Base-by-base conservation (phyloP, 106 monocot species). In the Dendrobium chrysotoxum region DNA sequence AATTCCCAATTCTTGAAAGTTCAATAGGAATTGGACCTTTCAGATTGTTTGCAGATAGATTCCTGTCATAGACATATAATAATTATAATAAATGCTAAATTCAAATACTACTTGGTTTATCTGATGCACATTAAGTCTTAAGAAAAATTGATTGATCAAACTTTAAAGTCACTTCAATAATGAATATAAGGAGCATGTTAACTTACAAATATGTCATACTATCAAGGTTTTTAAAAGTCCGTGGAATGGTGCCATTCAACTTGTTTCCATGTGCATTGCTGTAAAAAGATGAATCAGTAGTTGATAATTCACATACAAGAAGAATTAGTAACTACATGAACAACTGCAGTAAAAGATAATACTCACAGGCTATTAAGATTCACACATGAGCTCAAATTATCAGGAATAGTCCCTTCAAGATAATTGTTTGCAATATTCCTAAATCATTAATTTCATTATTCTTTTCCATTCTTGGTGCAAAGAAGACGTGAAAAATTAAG, bases 401-500 rank as follows among this genome's bases (percentile, higher is more conserved):
- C 91, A 65, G 94, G 97, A 75, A 97, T 92, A 42, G 88, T 85
- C 13, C 97, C 97, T 80, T 91, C 89, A 84, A 97, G 89, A 61
- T 85, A 76, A 84, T 94, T 97, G 80, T 94, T 97, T n/a, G 97
- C 97, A 80, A 97, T 83, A 82, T 97, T 97, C 78, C 96, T 97
- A 79, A 53, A 79, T 67, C 20, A 84, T 79, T 38, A 3, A 72
- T 30, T 53, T 40, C 16, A 81, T 11, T 65, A 25, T 20, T 58
- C 21, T 11, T 16, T 6, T 70, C 31, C 31, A 28, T 70, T 28
- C 35, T 16, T 7, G 5, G 13, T 15, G 1, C 2, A 38, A 38
- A 38, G 71, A 35, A 35, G n/a, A 7, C 12, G 8, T 39, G 42
- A n/a, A 74, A 23, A 12, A 25, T 21, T 30, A 70, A 35, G 13